Percentiles rank a stretch among this genome's conserved stretches.
These are phyloP conservation scores for Neonectria magnoliae DNA, from an alignment of 2,329 filamentous ascomycete genomes.

Conservation along the genomic window DNA sequence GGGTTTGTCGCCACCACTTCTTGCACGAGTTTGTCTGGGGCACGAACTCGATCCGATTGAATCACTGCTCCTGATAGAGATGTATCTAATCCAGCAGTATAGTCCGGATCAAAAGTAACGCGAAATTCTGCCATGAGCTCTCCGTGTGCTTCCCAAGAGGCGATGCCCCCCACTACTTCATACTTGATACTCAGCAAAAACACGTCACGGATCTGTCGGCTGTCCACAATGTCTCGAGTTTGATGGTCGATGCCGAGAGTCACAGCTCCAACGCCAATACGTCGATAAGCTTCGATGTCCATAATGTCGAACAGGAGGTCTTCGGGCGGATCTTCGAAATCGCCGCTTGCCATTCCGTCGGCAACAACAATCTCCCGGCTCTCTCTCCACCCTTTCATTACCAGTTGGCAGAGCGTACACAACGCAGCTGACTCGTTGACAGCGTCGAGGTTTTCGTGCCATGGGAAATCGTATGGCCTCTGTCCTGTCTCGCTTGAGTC, in stretches of 20 bases:
- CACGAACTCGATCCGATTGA: background rate
- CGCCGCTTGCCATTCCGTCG: background rate
- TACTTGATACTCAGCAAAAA: background rate
- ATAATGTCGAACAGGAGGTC: background rate
- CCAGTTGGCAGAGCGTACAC: background rate
- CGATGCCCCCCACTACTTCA: background rate
- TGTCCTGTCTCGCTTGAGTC: background rate
- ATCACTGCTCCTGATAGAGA: background rate
- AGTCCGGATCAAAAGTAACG: background rate
- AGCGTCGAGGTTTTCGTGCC: background rate
- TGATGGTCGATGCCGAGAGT: background rate
- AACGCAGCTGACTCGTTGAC: background rate
- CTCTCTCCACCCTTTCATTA: background rate
- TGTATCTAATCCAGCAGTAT: background rate
- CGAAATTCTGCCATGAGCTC: background rate
- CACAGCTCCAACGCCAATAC: background rate
- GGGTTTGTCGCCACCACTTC: background rate
- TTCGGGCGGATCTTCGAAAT: background rate
- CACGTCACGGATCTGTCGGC: background rate
- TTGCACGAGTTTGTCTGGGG: background rate
- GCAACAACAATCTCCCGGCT: background rate
- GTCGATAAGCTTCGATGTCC: background rate
- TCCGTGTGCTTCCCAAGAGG: background rate
- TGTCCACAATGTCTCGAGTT: background rate
- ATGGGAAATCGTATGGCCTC: background rate